These are phyloP conservation scores for Clonostachys rosea DNA, from an alignment of 2,329 filamentous ascomycete genomes.

Conservation along the genomic window DNA sequence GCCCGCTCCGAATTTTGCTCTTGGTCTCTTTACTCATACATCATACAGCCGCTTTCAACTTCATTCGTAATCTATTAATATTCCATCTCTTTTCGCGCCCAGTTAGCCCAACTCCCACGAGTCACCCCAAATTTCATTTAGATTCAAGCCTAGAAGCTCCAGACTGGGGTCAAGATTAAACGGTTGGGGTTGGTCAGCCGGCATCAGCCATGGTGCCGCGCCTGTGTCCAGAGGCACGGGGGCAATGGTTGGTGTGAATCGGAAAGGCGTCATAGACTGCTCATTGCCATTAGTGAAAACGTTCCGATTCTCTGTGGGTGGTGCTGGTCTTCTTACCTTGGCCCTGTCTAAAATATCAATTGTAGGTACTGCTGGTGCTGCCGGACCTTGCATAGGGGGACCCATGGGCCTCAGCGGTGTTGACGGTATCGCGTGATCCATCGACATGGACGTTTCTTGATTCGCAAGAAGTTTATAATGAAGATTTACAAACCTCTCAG, in stretches of 20 bases:
- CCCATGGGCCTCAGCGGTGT: constrained; percentile 4
- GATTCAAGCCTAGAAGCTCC: constrained; percentile 45
- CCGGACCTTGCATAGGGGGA: not conserved
- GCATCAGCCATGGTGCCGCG: constrained; percentile 24
- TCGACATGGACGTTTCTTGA: constrained; percentile 38
- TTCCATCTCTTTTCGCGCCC: not conserved
- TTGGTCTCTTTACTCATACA: not conserved
- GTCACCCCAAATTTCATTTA: constrained; percentile 53
- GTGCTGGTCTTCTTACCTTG: constrained; percentile 22
- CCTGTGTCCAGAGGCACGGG: constrained; percentile 25
- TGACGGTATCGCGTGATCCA: constrained; percentile 15
- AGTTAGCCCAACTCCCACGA: constrained; percentile 34
- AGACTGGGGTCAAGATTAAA: constrained; percentile 50
- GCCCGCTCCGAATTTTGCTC: not conserved
- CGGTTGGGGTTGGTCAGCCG: constrained; percentile 22
- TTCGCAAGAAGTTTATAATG: constrained; percentile 53
- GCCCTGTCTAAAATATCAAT: constrained; percentile 27
- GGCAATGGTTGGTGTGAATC: constrained; percentile 26
- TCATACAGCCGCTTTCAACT: not conserved
- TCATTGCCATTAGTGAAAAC: constrained; percentile 4
- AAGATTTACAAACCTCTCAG: constrained; percentile 54
- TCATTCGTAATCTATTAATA: not conserved
- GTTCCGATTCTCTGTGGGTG: not conserved
- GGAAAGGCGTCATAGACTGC: constrained; percentile 36
- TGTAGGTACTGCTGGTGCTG: constrained; percentile 10